Evolutionary conservation across 139 green algal genomes (phyloP).

Genomic region (Diplosphaera chodatii): DNA sequence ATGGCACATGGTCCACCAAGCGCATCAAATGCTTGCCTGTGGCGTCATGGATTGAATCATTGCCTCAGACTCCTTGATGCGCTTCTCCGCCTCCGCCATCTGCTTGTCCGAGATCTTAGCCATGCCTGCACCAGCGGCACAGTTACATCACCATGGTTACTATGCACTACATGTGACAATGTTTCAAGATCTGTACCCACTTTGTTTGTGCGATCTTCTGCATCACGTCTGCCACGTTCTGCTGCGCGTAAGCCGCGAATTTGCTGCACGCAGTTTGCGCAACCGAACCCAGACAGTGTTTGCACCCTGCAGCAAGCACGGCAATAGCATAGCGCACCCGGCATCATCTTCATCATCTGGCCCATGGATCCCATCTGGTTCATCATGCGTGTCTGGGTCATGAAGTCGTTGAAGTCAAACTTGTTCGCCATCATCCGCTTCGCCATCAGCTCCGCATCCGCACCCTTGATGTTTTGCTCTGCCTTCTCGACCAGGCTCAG

Average conservation of each 20-base stretch:
- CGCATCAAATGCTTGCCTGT: constrained; percentile 27
- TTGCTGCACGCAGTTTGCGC: no score
- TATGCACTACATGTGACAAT: no score
- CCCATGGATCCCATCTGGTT: constrained; percentile 85
- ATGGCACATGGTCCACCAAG: no score
- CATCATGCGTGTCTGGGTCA: constrained; percentile 91
- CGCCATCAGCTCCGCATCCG: constrained; percentile 67
- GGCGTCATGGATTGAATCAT: constrained; percentile 86
- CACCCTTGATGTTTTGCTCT: constrained; percentile 72
- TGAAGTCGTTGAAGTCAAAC: constrained; percentile 99
- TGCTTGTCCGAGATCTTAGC: constrained; percentile 83
- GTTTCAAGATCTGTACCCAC: no score
- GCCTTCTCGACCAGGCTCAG: constrained; percentile 94
- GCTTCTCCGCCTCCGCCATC: constrained; percentile 69
- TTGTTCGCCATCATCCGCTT: constrained; percentile 79
- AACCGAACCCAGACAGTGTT: no score
- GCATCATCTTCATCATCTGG: constrained; percentile 90
- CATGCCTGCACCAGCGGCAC: constrained; percentile 46
- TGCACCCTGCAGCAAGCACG: no score
- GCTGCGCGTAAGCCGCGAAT: no score
- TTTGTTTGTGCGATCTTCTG: no score
- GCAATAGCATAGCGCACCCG: no score
- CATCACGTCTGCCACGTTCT: no score
- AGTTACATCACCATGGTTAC: neutral
- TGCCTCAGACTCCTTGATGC: constrained; percentile 64